Conservation (phyloP, 129 eudicot genomes). For the Dittrichia graveolens region DNA sequence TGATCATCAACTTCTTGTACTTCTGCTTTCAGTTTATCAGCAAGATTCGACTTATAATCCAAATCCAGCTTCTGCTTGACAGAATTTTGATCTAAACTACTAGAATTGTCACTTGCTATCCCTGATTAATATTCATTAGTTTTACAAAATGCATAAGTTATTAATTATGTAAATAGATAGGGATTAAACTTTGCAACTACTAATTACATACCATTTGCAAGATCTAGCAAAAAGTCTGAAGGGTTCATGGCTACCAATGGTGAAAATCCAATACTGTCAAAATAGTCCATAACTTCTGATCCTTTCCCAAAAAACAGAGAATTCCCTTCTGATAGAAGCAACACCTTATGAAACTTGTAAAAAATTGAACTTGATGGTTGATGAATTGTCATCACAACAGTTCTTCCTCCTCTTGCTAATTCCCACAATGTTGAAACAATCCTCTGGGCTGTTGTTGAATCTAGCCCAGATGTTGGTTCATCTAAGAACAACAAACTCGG, state of each 20-base stretch:
- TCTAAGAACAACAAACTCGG: slow-evolving; percentile 80
- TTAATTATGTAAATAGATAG: background rate
- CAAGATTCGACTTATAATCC: slow-evolving; percentile 54
- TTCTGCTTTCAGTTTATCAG: slow-evolving; percentile 43
- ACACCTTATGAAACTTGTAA: slow-evolving; percentile 82
- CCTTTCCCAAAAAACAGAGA: slow-evolving; percentile 76
- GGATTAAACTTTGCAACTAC: background rate
- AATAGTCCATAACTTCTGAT: slow-evolving; percentile 57
- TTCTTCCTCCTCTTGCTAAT: slow-evolving; percentile 74
- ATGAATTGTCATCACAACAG: slow-evolving; percentile 82
- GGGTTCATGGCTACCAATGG: slow-evolving; percentile 86
- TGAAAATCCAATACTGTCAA: slow-evolving; percentile 57
- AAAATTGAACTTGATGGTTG: slow-evolving; percentile 86
- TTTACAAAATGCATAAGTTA: background rate
- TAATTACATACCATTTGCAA: slow-evolving; percentile 64
- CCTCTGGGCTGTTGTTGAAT: slow-evolving; percentile 85
- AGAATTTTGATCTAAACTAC: slow-evolving; percentile 37
- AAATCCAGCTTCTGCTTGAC: slow-evolving; percentile 52
- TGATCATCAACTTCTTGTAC: slow-evolving; percentile 23
- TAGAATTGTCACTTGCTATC: slow-evolving; percentile 45
- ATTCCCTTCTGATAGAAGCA: slow-evolving; percentile 78
- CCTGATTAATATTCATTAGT: slow-evolving; percentile 31
- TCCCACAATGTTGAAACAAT: slow-evolving; percentile 70
- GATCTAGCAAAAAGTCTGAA: slow-evolving; percentile 79
- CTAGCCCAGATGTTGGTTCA: slow-evolving; percentile 93